Evolutionary conservation across 2,329 filamentous ascomycete species (phyloP).

Genomic region (Dactylellina cionopaga): DNA sequence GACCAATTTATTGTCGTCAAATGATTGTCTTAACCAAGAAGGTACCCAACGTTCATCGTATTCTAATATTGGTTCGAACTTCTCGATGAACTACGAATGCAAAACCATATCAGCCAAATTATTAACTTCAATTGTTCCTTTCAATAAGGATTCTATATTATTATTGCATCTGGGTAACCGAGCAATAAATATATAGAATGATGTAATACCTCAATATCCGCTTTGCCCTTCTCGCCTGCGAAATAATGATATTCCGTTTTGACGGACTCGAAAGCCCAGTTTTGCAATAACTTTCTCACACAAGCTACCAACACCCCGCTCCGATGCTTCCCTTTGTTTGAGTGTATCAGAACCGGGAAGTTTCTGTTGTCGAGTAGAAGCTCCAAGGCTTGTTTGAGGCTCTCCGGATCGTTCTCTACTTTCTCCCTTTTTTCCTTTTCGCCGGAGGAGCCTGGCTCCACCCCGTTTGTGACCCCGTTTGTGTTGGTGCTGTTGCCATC

Average conservation of each 20-base stretch:
- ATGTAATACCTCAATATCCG: slow-evolving; percentile 55
- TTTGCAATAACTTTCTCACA: slow-evolving; percentile 55
- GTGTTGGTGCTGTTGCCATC: slow-evolving; percentile 17
- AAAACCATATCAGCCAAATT: slow-evolving; percentile 1
- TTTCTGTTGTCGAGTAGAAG: slow-evolving; percentile 55
- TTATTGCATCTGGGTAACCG: no score
- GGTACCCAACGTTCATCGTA: slow-evolving; percentile 54
- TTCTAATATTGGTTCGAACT: slow-evolving; percentile 54
- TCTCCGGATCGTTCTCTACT: slow-evolving; percentile 54
- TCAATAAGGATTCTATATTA: not conserved
- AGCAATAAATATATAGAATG: not conserved
- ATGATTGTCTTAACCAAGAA: slow-evolving; percentile 45
- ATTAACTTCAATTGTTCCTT: not conserved
- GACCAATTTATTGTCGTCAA: slow-evolving; percentile 16
- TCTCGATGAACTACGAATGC: slow-evolving; percentile 55
- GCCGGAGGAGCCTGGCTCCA: not conserved
- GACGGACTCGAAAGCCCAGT: slow-evolving; percentile 56
- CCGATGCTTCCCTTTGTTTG: slow-evolving; percentile 57
- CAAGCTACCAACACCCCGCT: slow-evolving; percentile 56
- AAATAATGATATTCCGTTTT: slow-evolving; percentile 56
- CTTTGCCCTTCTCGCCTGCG: slow-evolving; percentile 57
- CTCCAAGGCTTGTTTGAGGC: slow-evolving; percentile 50
- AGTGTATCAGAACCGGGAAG: slow-evolving; percentile 56
- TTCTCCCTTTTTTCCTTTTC: slow-evolving; percentile 25
- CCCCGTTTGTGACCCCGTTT: slow-evolving; percentile 3